phyloP scores from a whole-genome alignment of 108 stramenopile species.

The Cylindrotheca fusiformis region DNA sequence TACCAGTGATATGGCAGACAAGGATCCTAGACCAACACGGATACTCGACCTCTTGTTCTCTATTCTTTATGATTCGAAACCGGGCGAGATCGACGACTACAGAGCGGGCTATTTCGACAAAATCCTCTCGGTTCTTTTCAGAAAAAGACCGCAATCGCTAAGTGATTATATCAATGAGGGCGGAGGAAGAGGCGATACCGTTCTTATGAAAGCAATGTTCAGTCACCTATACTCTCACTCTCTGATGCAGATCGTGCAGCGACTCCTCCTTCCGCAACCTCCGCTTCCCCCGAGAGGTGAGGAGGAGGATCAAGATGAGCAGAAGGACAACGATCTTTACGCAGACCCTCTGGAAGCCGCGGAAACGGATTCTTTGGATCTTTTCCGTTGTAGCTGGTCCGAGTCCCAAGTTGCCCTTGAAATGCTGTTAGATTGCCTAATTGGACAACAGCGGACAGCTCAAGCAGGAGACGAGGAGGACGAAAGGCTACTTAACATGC shows the following conservation, averaged over 20 bases:
- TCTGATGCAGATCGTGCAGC: constrained; percentile 92
- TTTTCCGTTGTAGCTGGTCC: constrained; percentile 70
- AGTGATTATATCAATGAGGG: constrained; percentile 62
- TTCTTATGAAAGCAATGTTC: constrained; percentile 80
- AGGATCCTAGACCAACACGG: neutral
- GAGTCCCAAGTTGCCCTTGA: constrained; percentile 50
- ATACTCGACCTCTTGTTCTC: constrained; percentile 79
- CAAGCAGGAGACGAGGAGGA: constrained; percentile 24
- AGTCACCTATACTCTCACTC: constrained; percentile 89
- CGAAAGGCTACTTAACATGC: constrained; percentile 32
- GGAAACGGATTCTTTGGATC: constrained; percentile 19
- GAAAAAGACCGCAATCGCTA: constrained; percentile 57
- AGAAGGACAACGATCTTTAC: constrained; percentile 38
- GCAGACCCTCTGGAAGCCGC: constrained; percentile 41
- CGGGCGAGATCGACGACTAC: constrained; percentile 80
- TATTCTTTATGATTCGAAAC: constrained; percentile 63
- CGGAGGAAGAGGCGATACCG: constrained; percentile 32
- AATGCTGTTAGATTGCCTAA: constrained; percentile 56
- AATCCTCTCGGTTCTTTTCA: constrained; percentile 72
- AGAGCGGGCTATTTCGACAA: constrained; percentile 96
- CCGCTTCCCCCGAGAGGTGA: constrained; percentile 29
- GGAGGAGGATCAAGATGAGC: constrained; percentile 32
- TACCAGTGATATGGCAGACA: neutral
- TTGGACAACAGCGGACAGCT: constrained; percentile 17
- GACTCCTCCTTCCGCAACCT: constrained; percentile 81